Base-by-base conservation (phyloP, 495 filamentous ascomycete species). In the Penicillium canescens region DNA sequence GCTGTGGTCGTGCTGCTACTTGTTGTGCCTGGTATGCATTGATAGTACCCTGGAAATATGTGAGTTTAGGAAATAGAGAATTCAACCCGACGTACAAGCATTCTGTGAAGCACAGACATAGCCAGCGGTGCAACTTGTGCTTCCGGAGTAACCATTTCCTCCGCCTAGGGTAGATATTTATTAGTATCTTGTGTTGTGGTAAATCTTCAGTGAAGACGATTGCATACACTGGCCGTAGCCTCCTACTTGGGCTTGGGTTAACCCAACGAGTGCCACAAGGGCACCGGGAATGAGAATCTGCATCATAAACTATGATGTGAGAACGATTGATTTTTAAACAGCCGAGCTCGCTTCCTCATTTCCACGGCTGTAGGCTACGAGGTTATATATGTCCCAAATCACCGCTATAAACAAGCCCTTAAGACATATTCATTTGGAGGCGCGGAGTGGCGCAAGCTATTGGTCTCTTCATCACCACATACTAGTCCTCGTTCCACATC, bases 51-150 rank as follows among this genome's bases (percentile, higher is more conserved):
- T 61, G 11, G 11, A 16, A 10, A 45, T 6, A 40, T 14, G n/a
- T 60, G 8, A 51, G 36, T 23, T 14, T 35, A n/a, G 10, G 5
- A 18, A 1, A 24, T 0, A 12, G 9, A 42, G 7, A 10, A 5
- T 23, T 33, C 5, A 6, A 1, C 1, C 12, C 4, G 1, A 35
- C 50, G 34, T 43, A 61, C 59, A 61, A 3, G 50, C n/a, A 51
- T 61, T 61, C 46, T 61, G 59, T 23, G 59, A 61, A 43, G 50
- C 38, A 55, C 59, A 61, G n/a, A 36, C 35, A 28, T 14, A 61
- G 13, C 59, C 54, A 0, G 34, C 46, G 21, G 42, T 52, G 37
- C 59, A 61, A 13, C 16, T 49, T 2, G 58, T 57, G 38, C 59
- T 57, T 23, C 59, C 54, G 2, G 59, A 36, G 37, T 58, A 61